Evolutionary conservation across 2,329 filamentous ascomycete genomes (phyloP).

Genomic region (Colletotrichum navitas): DNA sequence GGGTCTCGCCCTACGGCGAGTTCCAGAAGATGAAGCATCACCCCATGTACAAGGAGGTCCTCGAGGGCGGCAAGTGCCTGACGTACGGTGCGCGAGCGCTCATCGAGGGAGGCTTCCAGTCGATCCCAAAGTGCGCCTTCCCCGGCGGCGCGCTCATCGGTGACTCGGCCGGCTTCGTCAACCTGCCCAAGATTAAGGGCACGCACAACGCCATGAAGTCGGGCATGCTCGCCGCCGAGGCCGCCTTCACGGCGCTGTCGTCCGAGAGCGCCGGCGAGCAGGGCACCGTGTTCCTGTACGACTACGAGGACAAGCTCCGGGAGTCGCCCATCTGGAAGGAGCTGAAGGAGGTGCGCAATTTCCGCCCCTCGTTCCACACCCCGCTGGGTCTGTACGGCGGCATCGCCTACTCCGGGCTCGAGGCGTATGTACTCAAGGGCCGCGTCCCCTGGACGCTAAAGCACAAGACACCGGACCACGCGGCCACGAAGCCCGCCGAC

Average conservation of each 20-base stretch:
- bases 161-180: constrained; percentile 96
- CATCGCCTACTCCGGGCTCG: constrained; percentile 90
- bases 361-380: constrained; percentile 93
- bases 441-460: constrained; percentile 91
- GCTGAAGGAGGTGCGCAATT: constrained; percentile 94
- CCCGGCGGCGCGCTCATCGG: constrained; percentile 95
- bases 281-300: constrained; percentile 88
- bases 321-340: constrained; percentile 93
- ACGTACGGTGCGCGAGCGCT: constrained; percentile 94
- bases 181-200: constrained; percentile 98
- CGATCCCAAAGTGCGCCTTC: constrained; percentile 96
- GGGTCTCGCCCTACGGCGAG: constrained; percentile 93
- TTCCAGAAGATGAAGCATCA: constrained; percentile 99
- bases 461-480: constrained; percentile 83
- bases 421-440: constrained; percentile 89
- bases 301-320: constrained; percentile 91
- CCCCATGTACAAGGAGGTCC: constrained; percentile 84
- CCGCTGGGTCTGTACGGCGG: constrained; percentile 91
- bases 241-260: constrained; percentile 81
- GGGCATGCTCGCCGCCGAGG: constrained; percentile 95
- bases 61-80: constrained; percentile 98
- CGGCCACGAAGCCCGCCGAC: constrained; percentile 83
- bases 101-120: constrained; percentile 96
- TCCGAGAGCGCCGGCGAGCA: constrained; percentile 54
- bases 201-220: constrained; percentile 98